Evolutionary conservation across 768 basidiomycete genomes (phyloP), one percentile per base, ranked within the genome.

Genomic region (Russula dissimulans): DNA sequence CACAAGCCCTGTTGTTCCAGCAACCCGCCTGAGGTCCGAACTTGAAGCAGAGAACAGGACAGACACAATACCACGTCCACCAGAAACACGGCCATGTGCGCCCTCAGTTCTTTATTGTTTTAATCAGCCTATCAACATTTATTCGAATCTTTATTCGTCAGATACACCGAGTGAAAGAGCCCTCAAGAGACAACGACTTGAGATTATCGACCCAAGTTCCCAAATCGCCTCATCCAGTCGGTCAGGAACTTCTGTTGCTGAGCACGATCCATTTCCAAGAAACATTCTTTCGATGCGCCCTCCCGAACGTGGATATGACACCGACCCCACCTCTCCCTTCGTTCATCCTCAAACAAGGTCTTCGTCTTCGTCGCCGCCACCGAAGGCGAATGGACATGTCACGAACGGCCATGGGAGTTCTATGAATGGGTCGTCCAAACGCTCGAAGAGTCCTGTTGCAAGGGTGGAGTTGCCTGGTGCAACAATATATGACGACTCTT

Each of bases 401-500:
- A 38, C 45, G 15, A 76, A 70, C 56, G 71, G 71, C 48, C 72
- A 77, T 45, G 84, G 59, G 34, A 65, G 57, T 46, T 45, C 61
- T 5, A 48, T 59, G 15, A 65, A 84, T 64, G 83, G 85, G 22
- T 68, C 71, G 34, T 65, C 74, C 60, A 85, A 81, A 67, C 76
- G 81, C 65, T 74, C 72, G 59, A 79, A 76, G 68, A 46, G 70
- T 32, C 68, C 78, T 29, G 73, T 90, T 61, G 72, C 84, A 36
- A 80, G 79, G 68, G 86, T 92, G 49, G 77, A 79, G 46, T 75
- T 87, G 38, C 85, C 86, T 18, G 89, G 91, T 29, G 83, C 85
- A 49, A 79, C 80, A 41, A 77, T 93, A 56, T 92, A 90, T 67
- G 84, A 89, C 46, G 88, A 89, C 72, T 85, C 87, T 63, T 77